These are phyloP conservation scores for Choanephora cucurbitarum DNA, from an alignment of 371 early-diverging fungal species.

Conservation along the genomic window DNA sequence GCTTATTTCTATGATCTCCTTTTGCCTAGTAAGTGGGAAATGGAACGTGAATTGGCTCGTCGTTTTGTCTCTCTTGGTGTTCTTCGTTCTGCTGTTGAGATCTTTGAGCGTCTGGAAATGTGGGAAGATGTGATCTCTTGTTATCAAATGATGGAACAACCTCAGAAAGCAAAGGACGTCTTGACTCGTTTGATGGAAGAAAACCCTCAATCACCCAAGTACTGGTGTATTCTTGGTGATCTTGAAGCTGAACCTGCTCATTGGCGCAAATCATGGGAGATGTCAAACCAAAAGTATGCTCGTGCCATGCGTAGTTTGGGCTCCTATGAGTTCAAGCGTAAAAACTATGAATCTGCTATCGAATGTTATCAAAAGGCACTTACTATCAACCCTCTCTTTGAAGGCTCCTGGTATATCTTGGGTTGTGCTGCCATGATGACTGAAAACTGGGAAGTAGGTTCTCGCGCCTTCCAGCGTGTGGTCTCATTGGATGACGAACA, in stretches of 20 bases:
- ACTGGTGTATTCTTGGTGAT: slow-evolving; percentile 90
- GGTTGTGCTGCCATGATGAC: slow-evolving; percentile 92
- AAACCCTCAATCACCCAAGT: slow-evolving; percentile 77
- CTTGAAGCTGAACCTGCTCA: slow-evolving; percentile 74
- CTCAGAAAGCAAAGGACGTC: slow-evolving; percentile 80
- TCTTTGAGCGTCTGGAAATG: slow-evolving; percentile 89
- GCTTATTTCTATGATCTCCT: slow-evolving; percentile 75
- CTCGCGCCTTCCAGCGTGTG: slow-evolving; percentile 76
- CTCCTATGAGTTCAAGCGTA: slow-evolving; percentile 68
- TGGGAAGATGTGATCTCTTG: slow-evolving; percentile 94
- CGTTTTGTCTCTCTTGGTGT: slow-evolving; percentile 85
- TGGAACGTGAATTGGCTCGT: slow-evolving; percentile 91
- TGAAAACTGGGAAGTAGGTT: slow-evolving; percentile 78
- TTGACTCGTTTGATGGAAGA: slow-evolving; percentile 63
- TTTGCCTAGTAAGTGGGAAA: slow-evolving; percentile 91
- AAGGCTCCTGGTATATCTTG: slow-evolving; percentile 93
- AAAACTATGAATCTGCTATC: slow-evolving; percentile 57
- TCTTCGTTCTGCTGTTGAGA: slow-evolving; percentile 86
- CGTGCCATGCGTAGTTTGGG: slow-evolving; percentile 95
- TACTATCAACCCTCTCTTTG: slow-evolving; percentile 92
- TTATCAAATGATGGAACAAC: slow-evolving; percentile 80
- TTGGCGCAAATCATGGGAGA: slow-evolving; percentile 89
- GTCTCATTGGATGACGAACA: slow-evolving; percentile 80
- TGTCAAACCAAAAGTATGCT: slow-evolving; percentile 78
- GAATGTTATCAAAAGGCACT: slow-evolving; percentile 75